Evolutionary conservation across 148 eudicot species (phyloP).

Genomic region (Fallopia convolvulus): DNA sequence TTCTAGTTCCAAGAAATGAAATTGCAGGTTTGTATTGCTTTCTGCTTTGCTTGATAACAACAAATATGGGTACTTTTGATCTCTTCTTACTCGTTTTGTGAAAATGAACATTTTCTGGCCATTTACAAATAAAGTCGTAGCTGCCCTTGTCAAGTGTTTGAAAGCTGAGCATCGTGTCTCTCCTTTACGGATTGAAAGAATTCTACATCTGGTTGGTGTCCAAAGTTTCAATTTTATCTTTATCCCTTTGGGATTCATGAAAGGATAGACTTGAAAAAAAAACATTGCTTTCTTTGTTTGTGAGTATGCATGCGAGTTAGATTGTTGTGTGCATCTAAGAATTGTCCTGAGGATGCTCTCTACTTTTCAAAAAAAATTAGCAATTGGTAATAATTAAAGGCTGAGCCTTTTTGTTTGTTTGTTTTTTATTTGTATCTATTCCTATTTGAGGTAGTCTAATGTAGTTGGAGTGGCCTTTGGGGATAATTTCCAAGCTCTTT

Average conservation of each 20-base stretch:
- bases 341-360: background rate
- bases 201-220: background rate
- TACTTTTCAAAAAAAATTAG: too few species aligned
- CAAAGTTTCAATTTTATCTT: background rate
- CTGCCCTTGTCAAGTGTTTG: too few species aligned
- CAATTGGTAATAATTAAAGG: background rate
- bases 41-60: too few species aligned
- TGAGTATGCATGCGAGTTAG: background rate
- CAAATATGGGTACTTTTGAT: too few species aligned
- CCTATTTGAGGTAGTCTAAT: background rate
- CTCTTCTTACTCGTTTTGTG: too few species aligned
- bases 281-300: background rate
- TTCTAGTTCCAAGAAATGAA: too few species aligned
- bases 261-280: background rate
- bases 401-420: background rate
- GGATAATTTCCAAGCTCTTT: slow-evolving; percentile 2
- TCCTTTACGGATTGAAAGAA: background rate
- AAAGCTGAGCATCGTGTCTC: too few species aligned
- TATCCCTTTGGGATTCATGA: background rate
- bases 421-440: too few species aligned
- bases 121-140: too few species aligned
- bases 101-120: too few species aligned
- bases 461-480: background rate
- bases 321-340: background rate
- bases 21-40: too few species aligned